phyloP scores from a whole-genome alignment of 2,329 filamentous ascomycete species.

The Emydomyces testavorans region DNA sequence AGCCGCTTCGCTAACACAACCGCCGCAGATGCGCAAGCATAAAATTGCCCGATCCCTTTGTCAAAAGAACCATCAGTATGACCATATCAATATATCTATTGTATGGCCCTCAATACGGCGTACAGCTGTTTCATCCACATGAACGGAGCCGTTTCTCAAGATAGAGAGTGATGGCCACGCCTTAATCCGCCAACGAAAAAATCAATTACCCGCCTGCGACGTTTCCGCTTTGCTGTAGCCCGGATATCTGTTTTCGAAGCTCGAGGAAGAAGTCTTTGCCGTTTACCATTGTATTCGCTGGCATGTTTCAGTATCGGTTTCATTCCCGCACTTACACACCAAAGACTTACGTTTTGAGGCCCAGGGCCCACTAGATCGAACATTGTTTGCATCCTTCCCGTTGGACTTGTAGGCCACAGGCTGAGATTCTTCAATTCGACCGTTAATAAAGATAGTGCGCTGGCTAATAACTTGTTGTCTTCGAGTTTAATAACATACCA shows the following conservation, averaged over 20 bases:
- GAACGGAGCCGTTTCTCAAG: neutral
- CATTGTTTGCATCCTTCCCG: slow-evolving; percentile 28
- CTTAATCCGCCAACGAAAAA: neutral
- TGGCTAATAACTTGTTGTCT: neutral
- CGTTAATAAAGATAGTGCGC: neutral
- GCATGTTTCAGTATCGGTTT: slow-evolving; percentile 11
- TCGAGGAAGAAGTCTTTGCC: slow-evolving; percentile 42
- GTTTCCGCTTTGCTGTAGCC: slow-evolving; percentile 29
- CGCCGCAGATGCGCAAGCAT: neutral
- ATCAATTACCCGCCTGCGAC: slow-evolving; percentile 27
- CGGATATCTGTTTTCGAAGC: slow-evolving; percentile 37
- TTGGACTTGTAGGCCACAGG: slow-evolving; percentile 30
- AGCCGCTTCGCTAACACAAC: neutral
- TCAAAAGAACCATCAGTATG: neutral
- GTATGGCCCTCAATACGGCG: neutral
- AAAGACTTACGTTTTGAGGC: slow-evolving; percentile 33
- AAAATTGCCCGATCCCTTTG: neutral
- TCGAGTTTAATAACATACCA: slow-evolving; percentile 20
- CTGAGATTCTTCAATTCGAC: slow-evolving; percentile 6
- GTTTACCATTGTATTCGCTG: slow-evolving; percentile 39
- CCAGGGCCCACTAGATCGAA: slow-evolving; percentile 33
- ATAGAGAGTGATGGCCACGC: neutral
- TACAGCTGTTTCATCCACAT: neutral
- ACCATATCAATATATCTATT: neutral
- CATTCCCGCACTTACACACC: neutral